Conservation (phyloP, 2,329 filamentous ascomycete genomes). For the Thielaviopsis populi region DNA sequence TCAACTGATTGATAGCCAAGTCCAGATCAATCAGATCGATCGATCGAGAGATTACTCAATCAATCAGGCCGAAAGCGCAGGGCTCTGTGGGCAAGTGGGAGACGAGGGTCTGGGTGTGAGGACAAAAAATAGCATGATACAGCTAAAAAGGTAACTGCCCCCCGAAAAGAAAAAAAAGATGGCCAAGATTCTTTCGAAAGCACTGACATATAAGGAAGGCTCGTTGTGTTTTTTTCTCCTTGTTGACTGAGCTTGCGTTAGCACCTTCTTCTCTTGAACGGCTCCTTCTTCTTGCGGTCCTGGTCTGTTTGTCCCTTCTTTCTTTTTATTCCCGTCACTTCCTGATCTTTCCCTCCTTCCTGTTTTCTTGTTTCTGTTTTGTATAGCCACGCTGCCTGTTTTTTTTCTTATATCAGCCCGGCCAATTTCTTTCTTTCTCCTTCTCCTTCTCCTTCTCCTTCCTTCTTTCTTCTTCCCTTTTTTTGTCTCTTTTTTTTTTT, state of each 20-base stretch:
- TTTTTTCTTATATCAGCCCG: background rate
- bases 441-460: background rate
- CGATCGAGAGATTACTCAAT: background rate
- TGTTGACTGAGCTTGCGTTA: background rate
- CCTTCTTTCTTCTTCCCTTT: background rate
- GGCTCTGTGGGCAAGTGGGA: background rate
- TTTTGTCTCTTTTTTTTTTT: background rate
- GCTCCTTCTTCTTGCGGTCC: background rate
- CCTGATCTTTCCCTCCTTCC: background rate
- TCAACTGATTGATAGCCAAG: constrained; percentile 8
- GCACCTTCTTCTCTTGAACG: background rate
- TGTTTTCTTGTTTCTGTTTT: background rate
- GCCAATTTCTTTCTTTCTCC: background rate
- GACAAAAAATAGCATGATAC: background rate
- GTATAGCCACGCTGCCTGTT: background rate
- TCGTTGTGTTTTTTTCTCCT: background rate
- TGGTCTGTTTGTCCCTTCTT: background rate
- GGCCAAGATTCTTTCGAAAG: background rate
- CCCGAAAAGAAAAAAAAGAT: too few relatives aligned
- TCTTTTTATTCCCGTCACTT: background rate
- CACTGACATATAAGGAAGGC: constrained; percentile 11
- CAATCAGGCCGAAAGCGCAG: background rate
- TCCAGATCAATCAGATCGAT: background rate
- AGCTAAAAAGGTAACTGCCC: background rate
- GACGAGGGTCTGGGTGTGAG: background rate